These are phyloP conservation scores for Zygotorulaspora sp. DNA, from an alignment of 805 yeast genomes.

Conservation along the genomic window DNA sequence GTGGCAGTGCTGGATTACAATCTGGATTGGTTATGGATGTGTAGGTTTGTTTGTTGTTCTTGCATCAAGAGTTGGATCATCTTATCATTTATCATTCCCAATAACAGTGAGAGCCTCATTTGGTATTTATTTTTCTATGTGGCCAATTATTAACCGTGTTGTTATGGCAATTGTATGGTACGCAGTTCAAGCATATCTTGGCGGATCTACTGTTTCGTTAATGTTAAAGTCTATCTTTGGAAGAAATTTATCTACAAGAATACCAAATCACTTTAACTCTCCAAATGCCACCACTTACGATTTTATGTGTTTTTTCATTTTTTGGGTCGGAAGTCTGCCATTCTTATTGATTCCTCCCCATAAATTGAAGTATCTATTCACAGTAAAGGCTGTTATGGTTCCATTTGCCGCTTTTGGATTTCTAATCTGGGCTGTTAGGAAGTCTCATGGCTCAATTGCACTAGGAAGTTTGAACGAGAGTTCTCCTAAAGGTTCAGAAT, in stretches of 20 bases:
- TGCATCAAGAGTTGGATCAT: constrained; percentile 75
- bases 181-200: constrained; percentile 79
- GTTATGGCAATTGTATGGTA: constrained; percentile 88
- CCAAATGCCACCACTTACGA: constrained; percentile 66
- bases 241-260: constrained; percentile 52
- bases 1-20: constrained; percentile 91
- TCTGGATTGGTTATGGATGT: constrained; percentile 76
- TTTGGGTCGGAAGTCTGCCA: constrained; percentile 77
- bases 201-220: constrained; percentile 74
- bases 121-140: constrained; percentile 80
- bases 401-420: constrained; percentile 84
- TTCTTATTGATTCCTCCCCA: constrained; percentile 81
- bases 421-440: constrained; percentile 76
- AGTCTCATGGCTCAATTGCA: constrained; percentile 56
- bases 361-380: constrained; percentile 74
- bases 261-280: constrained; percentile 56
- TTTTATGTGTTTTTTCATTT: constrained; percentile 72
- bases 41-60: constrained; percentile 65
- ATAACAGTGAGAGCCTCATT: constrained; percentile 76
- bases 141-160: constrained; percentile 87
- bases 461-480: constrained; percentile 24
- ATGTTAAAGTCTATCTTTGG: constrained; percentile 79
- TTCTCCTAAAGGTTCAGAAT: constrained; percentile 24
- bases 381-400: constrained; percentile 70
- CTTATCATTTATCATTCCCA: constrained; percentile 81